A percentile compares a stretch with the other conserved stretches of the same genome.
These are phyloP conservation scores for Lobosporangium transversale DNA, from an alignment of 192 early-diverging fungal species.

Conservation along the genomic window DNA sequence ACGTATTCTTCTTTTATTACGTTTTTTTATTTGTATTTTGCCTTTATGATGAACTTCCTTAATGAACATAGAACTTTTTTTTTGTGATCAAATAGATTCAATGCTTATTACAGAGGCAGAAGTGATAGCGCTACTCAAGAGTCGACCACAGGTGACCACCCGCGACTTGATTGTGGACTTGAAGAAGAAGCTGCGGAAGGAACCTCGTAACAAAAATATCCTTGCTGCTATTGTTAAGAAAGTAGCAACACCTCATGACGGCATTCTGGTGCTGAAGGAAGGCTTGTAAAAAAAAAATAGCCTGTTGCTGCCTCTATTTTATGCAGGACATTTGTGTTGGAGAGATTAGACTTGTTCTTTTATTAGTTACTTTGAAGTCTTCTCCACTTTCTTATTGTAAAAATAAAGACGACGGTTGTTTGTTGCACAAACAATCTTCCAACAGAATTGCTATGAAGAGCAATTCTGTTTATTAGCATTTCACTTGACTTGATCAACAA, in stretches of 20 bases:
- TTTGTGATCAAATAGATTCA: conserved; percentile 20
- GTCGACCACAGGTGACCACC: conserved; percentile 64
- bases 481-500: no score
- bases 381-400: no score
- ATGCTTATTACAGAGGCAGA: conserved; percentile 74
- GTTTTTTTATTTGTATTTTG: neutral
- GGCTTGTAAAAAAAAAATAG: conserved; percentile 13
- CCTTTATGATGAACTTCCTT: neutral
- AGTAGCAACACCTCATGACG: conserved; percentile 49
- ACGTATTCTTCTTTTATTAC: neutral
- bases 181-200: conserved; percentile 69
- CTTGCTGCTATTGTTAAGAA: conserved; percentile 57
- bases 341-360: no score
- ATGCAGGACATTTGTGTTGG: no score
- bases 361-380: no score
- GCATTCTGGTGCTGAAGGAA: conserved; percentile 24
- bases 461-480: no score
- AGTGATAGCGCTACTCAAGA: conserved; percentile 68
- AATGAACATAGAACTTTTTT: neutral
- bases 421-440: neutral
- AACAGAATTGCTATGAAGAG: no score
- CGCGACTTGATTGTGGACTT: conserved; percentile 71
- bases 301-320: no score
- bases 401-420: neutral
- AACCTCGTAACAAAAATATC: conserved; percentile 57